Conservation (phyloP, 148 eudicot genomes). For the Rhododendron molle region DNA sequence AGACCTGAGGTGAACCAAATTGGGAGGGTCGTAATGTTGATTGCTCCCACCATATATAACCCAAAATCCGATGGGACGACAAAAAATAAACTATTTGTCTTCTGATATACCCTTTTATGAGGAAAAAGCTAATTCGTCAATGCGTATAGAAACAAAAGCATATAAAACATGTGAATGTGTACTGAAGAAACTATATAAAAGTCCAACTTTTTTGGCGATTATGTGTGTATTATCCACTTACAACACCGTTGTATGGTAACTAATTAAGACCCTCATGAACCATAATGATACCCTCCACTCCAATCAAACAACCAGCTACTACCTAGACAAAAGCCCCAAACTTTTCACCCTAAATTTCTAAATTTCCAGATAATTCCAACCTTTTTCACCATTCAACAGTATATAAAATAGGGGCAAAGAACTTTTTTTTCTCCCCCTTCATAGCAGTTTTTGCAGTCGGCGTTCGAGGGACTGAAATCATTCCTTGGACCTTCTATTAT, state of each 20-base stretch:
- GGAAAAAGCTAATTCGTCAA: neutral
- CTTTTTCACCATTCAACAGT: neutral
- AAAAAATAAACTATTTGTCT: too few relatives aligned
- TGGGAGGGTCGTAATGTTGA: neutral
- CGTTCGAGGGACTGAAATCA: neutral
- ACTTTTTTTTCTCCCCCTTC: neutral
- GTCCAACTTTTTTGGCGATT: neutral
- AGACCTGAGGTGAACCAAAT: neutral
- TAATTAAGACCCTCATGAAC: neutral
- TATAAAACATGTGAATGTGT: neutral
- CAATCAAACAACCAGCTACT: neutral
- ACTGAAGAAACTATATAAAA: neutral
- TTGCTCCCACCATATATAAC: neutral
- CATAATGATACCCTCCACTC: neutral
- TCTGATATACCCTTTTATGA: neutral
- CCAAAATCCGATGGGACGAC: neutral
- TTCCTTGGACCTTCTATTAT: neutral
- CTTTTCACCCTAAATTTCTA: neutral
- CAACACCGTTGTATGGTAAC: neutral
- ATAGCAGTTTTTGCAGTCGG: neutral
- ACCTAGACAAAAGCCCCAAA: constrained; percentile 2
- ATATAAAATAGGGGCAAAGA: neutral
- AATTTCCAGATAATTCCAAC: neutral
- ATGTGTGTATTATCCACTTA: neutral
- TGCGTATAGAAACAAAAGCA: neutral